Evolutionary conservation across 768 basidiomycete species (phyloP), one percentile per base, ranked within the genome.

Genomic region (Suillus bovinus): DNA sequence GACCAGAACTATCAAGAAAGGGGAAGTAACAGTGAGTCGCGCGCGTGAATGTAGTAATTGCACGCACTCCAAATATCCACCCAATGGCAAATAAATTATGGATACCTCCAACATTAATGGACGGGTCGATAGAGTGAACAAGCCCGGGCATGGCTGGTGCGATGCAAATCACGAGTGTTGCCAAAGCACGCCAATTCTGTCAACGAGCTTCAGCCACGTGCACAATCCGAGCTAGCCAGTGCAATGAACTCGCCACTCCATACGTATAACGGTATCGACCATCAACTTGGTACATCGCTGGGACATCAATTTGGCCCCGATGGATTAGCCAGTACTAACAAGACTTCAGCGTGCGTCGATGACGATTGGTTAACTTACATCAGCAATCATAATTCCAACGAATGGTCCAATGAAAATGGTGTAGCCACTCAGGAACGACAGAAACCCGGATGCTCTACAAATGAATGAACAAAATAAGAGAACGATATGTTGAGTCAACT

Each of bases 381-480:
- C 82, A 27, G 79, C 77, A 61, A 84, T 81, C 80, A 88, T 83
- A 60, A 95, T 86, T 27, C 89, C 90, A 36, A 89, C 86, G 66
- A 96, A 89, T 1, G 94, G 94, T 0, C 91, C 91, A 24, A 96
- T 79, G 71, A 96, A 93, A 24, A 94, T 87, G 0, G 92, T 88
- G 69, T 94, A 95, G 3, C 91, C 92, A 27, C 81, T 83, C 87
- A 93, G 89, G 75, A 94, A 93, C 16, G 79, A 78, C 68, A 93
- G 70, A 75, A 93, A 93, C 1, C 85, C 85, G 36, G 84, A 78
- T 0, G 89, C 91, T 27, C 72, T 72, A 33, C 60, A 66, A 2
- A 44, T 38, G 24, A 38, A 24, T 46, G 11, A 22, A 16, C 17
- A 3, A 34, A 20, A 52, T 29, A 54, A 63, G 7, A 17, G 29